These are phyloP conservation scores for Groenewaldozyma sp. DNA, from an alignment of 1,139 yeast species.

Conservation along the genomic window DNA sequence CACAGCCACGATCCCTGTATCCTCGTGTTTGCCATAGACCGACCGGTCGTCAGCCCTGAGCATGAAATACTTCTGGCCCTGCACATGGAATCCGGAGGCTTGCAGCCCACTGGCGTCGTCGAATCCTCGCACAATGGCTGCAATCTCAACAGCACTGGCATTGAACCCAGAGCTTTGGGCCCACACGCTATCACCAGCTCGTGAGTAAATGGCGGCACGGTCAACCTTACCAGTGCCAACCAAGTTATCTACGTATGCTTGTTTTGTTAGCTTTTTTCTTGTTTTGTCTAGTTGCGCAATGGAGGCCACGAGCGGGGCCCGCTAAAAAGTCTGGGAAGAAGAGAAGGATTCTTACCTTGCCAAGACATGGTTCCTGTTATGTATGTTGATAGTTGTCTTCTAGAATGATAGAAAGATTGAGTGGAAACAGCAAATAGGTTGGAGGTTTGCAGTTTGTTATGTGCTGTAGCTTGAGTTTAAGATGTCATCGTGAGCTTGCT, in stretches of 20 bases:
- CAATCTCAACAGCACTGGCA: slow-evolving; percentile 61
- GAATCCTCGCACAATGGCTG: slow-evolving; percentile 69
- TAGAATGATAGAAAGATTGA: background rate
- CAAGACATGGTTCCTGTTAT: slow-evolving; percentile 29
- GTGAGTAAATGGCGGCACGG: slow-evolving; percentile 85
- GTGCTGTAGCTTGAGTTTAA: too few species aligned
- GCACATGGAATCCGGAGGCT: slow-evolving; percentile 76
- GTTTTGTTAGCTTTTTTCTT: too few species aligned
- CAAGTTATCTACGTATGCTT: slow-evolving; percentile 92
- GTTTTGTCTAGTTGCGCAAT: too few species aligned
- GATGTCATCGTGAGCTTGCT: too few species aligned
- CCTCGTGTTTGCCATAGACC: slow-evolving; percentile 84
- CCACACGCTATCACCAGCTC: slow-evolving; percentile 94
- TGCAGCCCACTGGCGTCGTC: slow-evolving; percentile 71
- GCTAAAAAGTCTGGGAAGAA: too few species aligned
- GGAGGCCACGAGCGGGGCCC: too few species aligned
- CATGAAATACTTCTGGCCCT: slow-evolving; percentile 79
- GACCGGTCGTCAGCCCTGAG: slow-evolving; percentile 88
- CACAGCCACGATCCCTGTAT: slow-evolving; percentile 81
- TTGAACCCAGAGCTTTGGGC: slow-evolving; percentile 70
- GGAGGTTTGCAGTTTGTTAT: too few species aligned
- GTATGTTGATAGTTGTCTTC: too few species aligned
- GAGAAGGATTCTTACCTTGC: slow-evolving; percentile 36
- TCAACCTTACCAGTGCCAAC: slow-evolving; percentile 80
- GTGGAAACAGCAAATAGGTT: too few species aligned